phyloP scores from a whole-genome alignment of 1,139 yeast genomes.

The Diutina siamensis region DNA sequence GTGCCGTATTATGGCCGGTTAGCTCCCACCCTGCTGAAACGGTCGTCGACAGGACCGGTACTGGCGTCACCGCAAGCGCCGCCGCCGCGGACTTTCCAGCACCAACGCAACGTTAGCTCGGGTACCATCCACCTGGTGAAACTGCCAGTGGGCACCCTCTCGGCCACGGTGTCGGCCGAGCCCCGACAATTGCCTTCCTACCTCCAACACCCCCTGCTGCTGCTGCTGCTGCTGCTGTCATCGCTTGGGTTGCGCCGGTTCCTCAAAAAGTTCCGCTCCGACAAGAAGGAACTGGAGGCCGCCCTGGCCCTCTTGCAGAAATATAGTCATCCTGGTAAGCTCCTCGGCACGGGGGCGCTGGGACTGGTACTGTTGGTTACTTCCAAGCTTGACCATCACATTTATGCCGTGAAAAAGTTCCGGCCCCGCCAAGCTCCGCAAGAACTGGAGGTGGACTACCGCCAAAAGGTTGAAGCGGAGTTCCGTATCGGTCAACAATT shows the following conservation, averaged over 20 bases:
- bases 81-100: not conserved
- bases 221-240: constrained; percentile 7
- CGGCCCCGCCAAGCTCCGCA: constrained; percentile 34
- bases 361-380: constrained; percentile 59
- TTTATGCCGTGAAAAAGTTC: constrained; percentile 63
- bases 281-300: not conserved
- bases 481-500: constrained; percentile 52
- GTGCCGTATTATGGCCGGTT: constrained; percentile 1
- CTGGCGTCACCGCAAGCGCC: no score
- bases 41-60: not conserved
- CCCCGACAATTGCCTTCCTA: not conserved
- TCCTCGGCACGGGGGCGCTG: constrained; percentile 67
- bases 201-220: constrained; percentile 8
- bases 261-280: constrained; percentile 3
- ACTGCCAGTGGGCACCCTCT: not conserved
- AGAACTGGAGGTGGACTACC: constrained; percentile 46
- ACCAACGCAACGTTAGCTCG: not conserved
- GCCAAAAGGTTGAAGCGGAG: constrained; percentile 54
- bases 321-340: constrained; percentile 46
- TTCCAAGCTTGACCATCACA: constrained; percentile 29
- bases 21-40: not conserved
- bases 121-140: constrained; percentile 4
- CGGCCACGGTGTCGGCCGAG: no score
- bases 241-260: constrained; percentile 4
- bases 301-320: constrained; percentile 19